A percentile compares a stretch with the other conserved stretches of the same genome.
Evolutionary conservation across 164 flowering plant genomes (phyloP).

Genomic region (Tetracentron sinense): DNA sequence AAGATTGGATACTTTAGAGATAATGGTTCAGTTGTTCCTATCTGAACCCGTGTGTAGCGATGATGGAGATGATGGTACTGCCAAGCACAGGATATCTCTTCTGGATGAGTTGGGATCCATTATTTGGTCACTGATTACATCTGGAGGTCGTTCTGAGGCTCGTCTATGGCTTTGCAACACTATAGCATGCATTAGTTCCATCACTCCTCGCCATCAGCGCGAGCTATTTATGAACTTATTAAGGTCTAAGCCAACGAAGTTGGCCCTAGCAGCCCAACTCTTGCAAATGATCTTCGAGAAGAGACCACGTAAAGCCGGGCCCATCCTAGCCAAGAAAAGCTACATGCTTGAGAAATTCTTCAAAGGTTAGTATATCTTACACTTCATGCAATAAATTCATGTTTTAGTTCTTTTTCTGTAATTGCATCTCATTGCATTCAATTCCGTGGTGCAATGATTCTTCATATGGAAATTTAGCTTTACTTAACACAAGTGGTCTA

Average conservation of each 20-base stretch:
- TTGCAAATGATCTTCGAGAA: constrained; percentile 70
- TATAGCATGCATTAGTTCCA: constrained; percentile 46
- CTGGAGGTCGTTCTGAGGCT: constrained; percentile 75
- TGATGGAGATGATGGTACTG: constrained; percentile 26
- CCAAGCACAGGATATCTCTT: constrained; percentile 30
- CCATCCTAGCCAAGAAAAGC: constrained; percentile 52
- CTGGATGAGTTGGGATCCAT: constrained; percentile 48
- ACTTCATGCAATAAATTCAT: neutral
- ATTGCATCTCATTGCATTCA: constrained; percentile 6
- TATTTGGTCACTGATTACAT: constrained; percentile 49
- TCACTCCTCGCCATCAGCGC: constrained; percentile 43
- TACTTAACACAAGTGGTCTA: too few relatives aligned
- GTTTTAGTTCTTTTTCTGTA: too few relatives aligned
- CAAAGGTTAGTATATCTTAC: constrained; percentile 35
- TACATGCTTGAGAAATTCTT: constrained; percentile 69
- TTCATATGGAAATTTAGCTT: neutral
- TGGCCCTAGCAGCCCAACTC: constrained; percentile 51
- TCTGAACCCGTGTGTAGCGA: constrained; percentile 34
- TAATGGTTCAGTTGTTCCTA: constrained; percentile 56
- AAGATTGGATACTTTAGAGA: neutral
- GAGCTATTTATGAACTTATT: constrained; percentile 55
- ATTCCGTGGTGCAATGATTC: neutral
- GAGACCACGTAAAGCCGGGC: constrained; percentile 52
- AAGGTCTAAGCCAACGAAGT: constrained; percentile 42
- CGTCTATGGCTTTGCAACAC: constrained; percentile 77